Base-by-base conservation (phyloP, 768 basidiomycete species). In the Russula olivacea region DNA sequence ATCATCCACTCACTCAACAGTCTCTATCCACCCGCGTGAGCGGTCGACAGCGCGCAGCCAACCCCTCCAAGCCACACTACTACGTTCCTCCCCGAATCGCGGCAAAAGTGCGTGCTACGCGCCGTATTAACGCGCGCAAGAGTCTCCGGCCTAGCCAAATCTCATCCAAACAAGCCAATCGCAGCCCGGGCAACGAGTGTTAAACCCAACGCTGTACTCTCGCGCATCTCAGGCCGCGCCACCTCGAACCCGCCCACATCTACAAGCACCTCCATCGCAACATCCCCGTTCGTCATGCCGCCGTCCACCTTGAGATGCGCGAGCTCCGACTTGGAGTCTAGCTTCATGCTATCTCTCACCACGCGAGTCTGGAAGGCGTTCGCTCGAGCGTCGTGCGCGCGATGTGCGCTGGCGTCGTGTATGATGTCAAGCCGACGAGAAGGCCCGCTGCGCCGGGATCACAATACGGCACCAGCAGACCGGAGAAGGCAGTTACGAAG, bases 401-500 rank as follows among this genome's bases (percentile, higher is more conserved):
- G 68, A 98, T 91, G 74, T 99, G 96, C 11, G 89, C 84, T 2
- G 91, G 91, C 52, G 86, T 95, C 38, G 93, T 96, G 75, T 91
- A 93, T 53, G 89, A 85, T 14, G 93, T 87, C 54, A 96, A 75
- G 17, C 89, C 93, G 63, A 97, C 93, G 49, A 97, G 78, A 47
- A 90, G 74, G 0, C 93, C 93, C 21, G 87, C 88, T 32, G 97
- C 97, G 32, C 87, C 84, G 30, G 93, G 84, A 73, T 98, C 97
- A 97, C 97, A 98, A 76, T 93, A 96, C 7, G 97, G 97, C 21
- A 96, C 97, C 32, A 99, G 84, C 28, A 99, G 80, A 59, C 97
- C 97, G 45, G 88, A 89, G 78, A 99, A 98, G 9, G 93, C 95
- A 1, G 96, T 96, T 40, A 98, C 96, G 70, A 98, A 99, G 77